Evolutionary conservation across 306 rosid species (phyloP).

Genomic region (Elaeagnus macrophylla): DNA sequence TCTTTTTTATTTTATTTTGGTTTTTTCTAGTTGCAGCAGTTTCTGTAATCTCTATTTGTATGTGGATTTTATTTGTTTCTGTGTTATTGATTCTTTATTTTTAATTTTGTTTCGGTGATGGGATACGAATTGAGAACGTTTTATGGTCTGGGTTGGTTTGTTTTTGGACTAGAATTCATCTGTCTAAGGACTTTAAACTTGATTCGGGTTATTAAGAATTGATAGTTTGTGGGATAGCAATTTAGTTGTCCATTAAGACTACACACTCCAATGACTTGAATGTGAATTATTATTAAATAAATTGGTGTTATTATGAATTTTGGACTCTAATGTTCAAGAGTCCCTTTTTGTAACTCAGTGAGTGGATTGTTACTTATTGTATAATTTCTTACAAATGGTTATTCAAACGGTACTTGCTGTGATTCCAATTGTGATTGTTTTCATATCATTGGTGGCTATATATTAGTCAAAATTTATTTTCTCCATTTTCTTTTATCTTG

Average conservation of each 20-base stretch:
- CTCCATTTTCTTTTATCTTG: slow-evolving; percentile 18
- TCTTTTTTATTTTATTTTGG: slow-evolving; percentile 1
- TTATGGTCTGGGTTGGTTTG: slow-evolving; percentile 44
- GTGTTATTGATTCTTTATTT: slow-evolving; percentile 12
- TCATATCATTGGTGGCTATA: slow-evolving; percentile 15
- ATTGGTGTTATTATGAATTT: too few species aligned
- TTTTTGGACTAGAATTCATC: slow-evolving; percentile 16
- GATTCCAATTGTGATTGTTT: too few species aligned
- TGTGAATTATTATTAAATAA: too few species aligned
- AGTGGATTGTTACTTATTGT: too few species aligned
- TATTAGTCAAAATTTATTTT: slow-evolving; percentile 9
- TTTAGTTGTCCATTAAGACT: too few species aligned
- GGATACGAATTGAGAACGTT: slow-evolving; percentile 27
- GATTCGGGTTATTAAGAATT: slow-evolving; percentile 19
- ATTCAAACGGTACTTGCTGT: too few species aligned
- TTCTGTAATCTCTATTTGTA: slow-evolving; percentile 24
- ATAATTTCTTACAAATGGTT: slow-evolving; percentile 29
- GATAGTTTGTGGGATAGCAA: too few species aligned
- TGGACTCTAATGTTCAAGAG: too few species aligned
- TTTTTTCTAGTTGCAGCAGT: slow-evolving; percentile 20
- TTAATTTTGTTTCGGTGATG: slow-evolving; percentile 4
- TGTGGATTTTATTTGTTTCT: slow-evolving; percentile 20
- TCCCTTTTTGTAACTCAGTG: too few species aligned
- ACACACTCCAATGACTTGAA: too few species aligned
- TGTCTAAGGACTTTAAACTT: slow-evolving; percentile 8